Conservation (phyloP, 1,139 yeast genomes). For the Zygosaccharomyces sapae region DNA sequence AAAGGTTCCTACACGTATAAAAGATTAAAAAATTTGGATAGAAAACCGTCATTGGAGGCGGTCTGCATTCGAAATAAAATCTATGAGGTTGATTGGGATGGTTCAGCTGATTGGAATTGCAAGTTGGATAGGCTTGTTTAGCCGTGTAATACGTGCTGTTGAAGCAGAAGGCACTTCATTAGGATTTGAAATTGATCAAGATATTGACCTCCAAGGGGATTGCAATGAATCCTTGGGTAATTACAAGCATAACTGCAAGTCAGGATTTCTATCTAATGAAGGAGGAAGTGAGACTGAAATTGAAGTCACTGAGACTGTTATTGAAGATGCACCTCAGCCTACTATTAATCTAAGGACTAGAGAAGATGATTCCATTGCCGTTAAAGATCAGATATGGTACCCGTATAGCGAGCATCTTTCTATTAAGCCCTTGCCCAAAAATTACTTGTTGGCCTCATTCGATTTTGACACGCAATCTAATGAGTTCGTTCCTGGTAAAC, state of each 20-base stretch:
- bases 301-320: not conserved
- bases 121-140: not conserved
- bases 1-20: not conserved
- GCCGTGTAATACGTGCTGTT: not conserved
- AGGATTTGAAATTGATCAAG: conserved; percentile 10
- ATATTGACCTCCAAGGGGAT: conserved; percentile 2
- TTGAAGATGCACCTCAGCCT: not conserved
- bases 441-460: conserved; percentile 57
- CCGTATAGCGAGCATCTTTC: conserved; percentile 58
- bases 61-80: not conserved
- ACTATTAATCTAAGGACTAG: not conserved
- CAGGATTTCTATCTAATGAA: not conserved
- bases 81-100: not conserved
- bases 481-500: conserved; percentile 35
- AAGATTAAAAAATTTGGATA: not conserved
- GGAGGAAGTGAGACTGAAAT: not conserved
- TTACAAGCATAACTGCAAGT: not conserved
- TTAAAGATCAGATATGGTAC: conserved; percentile 22
- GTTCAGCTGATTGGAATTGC: not conserved
- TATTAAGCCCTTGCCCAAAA: conserved; percentile 66
- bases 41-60: not conserved
- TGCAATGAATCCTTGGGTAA: conserved; percentile 1
- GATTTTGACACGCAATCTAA: conserved; percentile 60
- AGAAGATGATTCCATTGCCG: conserved; percentile 4
- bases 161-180: conserved; percentile 2